Evolutionary conservation across 306 rosid genomes (phyloP), one percentile per base, ranked within the genome.

Genomic region (Vigna mungo): DNA sequence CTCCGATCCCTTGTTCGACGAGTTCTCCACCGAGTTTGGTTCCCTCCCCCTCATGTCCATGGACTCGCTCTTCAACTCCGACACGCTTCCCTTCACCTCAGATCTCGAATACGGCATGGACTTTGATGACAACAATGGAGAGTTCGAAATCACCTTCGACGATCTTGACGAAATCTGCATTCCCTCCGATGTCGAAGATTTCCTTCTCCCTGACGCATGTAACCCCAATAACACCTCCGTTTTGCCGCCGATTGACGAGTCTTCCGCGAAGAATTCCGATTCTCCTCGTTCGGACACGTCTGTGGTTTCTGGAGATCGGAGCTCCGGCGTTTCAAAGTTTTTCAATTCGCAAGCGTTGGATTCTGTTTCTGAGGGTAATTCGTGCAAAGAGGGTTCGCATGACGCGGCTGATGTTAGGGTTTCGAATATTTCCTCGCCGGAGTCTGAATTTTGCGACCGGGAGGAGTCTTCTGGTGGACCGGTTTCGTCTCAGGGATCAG

Each of bases 401-500:
- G 27, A 74, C 7, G 66, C 82, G 0, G 47, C 56, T 47, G 85
- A 76, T 7, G 78, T 62, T 10, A 60, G 67, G 37, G 66, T 47
- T 70, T 70, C 75, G 30, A 54, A 25, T 5, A 20, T 9, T 54
- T 25, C 60, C 4, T 87, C 84, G 27, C 80, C 75, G 1, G 89
- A 82, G 11, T 68, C 74, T 8, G 88, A 80, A 49, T 68, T 66
- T 9, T 69, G 70, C 23, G 88, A 84, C 20, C 82, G 60, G 59
- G 92, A 87, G 11, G 92, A 83, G 59, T 76, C 58, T 11, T 88
- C 90, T 1, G 81, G 86, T 14, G 93, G 77, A 41, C 83, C 88
- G 3, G 82, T 70, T 16, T 95, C 96, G 16, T 92, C 99, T 27
- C 96, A 86, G 72, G 93, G 93, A 34, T 95, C 97, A 0, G 94